These are phyloP conservation scores for Nephelium lappaceum DNA, from an alignment of 345 rosid species.

Conservation along the genomic window DNA sequence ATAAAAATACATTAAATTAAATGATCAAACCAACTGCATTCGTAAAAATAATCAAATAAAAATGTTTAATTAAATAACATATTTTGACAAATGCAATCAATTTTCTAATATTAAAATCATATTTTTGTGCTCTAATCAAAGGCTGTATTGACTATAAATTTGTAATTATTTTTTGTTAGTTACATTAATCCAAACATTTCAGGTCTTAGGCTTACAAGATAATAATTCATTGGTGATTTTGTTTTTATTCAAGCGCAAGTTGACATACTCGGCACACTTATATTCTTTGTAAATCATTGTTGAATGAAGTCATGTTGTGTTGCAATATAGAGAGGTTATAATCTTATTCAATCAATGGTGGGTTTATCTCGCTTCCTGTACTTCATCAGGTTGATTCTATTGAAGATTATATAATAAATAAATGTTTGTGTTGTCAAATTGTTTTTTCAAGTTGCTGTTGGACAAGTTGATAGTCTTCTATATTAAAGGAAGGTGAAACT, in stretches of 20 bases:
- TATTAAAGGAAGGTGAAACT: no score
- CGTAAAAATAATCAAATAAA: no score
- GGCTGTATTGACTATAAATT: background rate
- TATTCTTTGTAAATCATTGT: background rate
- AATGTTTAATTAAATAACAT: no score
- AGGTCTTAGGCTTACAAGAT: conserved; percentile 1
- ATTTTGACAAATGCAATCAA: no score
- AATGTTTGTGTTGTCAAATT: background rate
- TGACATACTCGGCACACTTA: background rate
- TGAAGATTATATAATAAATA: background rate
- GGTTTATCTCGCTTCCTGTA: background rate
- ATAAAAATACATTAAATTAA: no score
- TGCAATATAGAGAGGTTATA: background rate
- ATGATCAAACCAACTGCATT: no score
- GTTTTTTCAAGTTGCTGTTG: background rate
- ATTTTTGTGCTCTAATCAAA: no score
- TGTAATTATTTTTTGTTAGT: background rate
- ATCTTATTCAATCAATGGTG: background rate
- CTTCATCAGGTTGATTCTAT: background rate
- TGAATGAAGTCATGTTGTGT: background rate
- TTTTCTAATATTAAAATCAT: no score
- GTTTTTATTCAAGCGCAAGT: background rate
- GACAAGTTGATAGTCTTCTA: background rate
- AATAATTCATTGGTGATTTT: background rate
- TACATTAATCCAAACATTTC: background rate